Percentiles rank a stretch among this genome's conserved stretches.
Conservation (phyloP, 2,329 filamentous ascomycete species). For the Ophiostoma angusticollis region DNA sequence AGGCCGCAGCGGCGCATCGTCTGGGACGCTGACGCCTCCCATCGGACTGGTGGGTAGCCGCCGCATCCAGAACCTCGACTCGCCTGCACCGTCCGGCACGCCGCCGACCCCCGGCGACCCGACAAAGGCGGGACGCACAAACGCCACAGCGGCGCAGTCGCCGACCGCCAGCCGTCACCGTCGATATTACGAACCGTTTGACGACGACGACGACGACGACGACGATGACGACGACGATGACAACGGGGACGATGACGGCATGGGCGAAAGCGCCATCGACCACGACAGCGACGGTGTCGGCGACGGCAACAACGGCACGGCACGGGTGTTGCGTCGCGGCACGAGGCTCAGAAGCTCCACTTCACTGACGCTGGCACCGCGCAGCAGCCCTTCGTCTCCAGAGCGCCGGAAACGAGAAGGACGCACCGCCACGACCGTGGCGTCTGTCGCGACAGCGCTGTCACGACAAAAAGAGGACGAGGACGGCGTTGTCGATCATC, state of each 20-base stretch:
- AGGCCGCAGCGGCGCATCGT: conserved; percentile 1
- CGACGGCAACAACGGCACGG: neutral
- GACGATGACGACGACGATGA: neutral
- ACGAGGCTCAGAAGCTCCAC: too few relatives aligned
- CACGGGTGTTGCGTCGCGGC: too few relatives aligned
- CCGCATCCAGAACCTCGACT: conserved; percentile 43
- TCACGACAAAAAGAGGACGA: too few relatives aligned
- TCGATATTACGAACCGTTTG: neutral
- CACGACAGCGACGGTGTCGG: too few relatives aligned
- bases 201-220: neutral
- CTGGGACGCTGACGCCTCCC: neutral
- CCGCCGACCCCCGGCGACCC: conserved; percentile 19
- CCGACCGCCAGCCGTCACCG: conserved; percentile 4
- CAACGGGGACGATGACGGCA: neutral
- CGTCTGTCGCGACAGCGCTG: too few relatives aligned
- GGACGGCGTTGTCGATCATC: too few relatives aligned
- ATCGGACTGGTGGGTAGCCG: conserved; percentile 30
- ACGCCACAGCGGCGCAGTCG: neutral
- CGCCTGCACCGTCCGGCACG: conserved; percentile 35
- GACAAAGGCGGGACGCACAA: too few relatives aligned
- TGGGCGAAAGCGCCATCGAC: neutral
- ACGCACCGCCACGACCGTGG: too few relatives aligned
- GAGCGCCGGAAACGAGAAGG: too few relatives aligned
- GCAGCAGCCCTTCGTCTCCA: too few relatives aligned
- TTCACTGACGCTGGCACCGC: too few relatives aligned